Evolutionary conservation across 768 basidiomycete species (phyloP).

Genomic region (Podaxis carcinomalis): DNA sequence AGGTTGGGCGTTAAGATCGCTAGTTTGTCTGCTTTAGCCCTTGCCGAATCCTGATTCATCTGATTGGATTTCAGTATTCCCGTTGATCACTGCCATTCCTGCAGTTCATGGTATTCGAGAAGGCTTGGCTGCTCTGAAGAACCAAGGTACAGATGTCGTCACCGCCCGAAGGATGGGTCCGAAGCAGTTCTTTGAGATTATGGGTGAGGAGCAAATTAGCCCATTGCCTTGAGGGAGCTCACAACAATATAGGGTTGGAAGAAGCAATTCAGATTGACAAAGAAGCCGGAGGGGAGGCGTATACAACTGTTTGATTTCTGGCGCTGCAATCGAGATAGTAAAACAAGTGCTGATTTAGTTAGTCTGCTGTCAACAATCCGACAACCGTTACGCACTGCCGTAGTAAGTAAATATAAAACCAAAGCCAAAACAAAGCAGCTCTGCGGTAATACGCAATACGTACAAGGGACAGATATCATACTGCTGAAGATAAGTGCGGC

Average conservation of each 20-base stretch:
- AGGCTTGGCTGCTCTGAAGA: conserved; percentile 43
- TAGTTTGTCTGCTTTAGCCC: conserved; percentile 17
- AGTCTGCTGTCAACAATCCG: neutral
- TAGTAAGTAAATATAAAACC: no score
- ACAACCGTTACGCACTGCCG: no score
- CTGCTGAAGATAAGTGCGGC: no score
- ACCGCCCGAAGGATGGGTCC: conserved; percentile 42
- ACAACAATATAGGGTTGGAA: conserved; percentile 16
- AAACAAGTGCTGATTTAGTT: neutral
- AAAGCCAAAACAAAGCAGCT: no score
- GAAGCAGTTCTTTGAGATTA: conserved; percentile 46
- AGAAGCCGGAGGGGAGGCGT: conserved; percentile 12
- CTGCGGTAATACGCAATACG: no score
- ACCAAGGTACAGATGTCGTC: conserved; percentile 42
- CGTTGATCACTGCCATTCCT: conserved; percentile 43
- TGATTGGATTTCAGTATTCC: conserved; percentile 33
- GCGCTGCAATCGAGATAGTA: neutral
- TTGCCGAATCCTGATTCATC: neutral
- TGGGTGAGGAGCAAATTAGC: conserved; percentile 27
- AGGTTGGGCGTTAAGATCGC: conserved; percentile 41
- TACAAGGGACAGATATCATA: no score
- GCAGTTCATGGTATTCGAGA: conserved; percentile 44
- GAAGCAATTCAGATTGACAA: conserved; percentile 20
- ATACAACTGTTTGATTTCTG: neutral
- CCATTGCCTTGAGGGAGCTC: neutral